Base-by-base conservation (phyloP, 1,284 basidiomycete species). In the Ceratobasidium sp. region DNA sequence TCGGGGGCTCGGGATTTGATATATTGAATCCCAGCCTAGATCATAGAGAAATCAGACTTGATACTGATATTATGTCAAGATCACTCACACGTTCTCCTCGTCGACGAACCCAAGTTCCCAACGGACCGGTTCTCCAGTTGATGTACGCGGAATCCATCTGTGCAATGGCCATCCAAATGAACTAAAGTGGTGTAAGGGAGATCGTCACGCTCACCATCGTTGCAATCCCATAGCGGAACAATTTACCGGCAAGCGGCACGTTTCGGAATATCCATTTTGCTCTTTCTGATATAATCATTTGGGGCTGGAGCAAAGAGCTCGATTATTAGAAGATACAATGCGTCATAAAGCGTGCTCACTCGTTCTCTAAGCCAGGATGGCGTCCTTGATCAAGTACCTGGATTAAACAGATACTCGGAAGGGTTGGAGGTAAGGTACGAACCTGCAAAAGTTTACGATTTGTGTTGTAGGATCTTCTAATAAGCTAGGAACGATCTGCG, bases 381-480 rank as follows among this genome's bases (percentile, higher is more conserved):
- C 28, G 71, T 73, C n/a, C 71, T 73, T 15, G 18, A 53, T n/a
- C n/a, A 28, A 40, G 12, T 28, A 61, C 58, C 23, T 2, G 3
- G 10, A 7, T 55, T 7, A 69, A 51, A 10, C 20, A 51, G 6
- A 28, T 33, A 10, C 15, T 46, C 5, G 5, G 6, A 33, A 42
- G 66, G 51, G 13, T 51, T 20, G n/a, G n/a, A 51, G 15, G 33
- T 23, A 18, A 12, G 4, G 15, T 3, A 61, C 70, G 3, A 46
- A 63, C 71, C 71, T 73, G 58, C 71, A 73, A 39, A 73, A 73
- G 26, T 73, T 51, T 6, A 73, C 60, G 18, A 73, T 73, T 23
- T 53, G 42, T 7, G 71, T 73, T 1, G 58, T 63, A 7, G 71
- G 46, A 40, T 73, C 39, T 10, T 63, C 42, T 20, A 60, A 61